Conservation (phyloP, 305 asterid species). For the Fraxinus sp. region DNA sequence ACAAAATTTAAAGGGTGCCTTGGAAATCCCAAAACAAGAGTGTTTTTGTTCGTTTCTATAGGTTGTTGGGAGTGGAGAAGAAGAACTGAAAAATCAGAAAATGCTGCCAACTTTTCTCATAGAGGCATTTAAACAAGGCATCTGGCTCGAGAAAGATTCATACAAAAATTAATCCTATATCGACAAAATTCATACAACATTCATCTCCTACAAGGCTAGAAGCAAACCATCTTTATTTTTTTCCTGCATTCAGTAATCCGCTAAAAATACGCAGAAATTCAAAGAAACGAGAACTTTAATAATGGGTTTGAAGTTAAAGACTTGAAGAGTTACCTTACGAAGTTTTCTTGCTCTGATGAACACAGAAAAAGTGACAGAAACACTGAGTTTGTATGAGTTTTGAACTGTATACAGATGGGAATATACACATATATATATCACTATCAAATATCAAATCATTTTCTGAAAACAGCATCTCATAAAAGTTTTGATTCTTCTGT, state of each 20-base stretch:
- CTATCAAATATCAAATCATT: slow-evolving; percentile 10
- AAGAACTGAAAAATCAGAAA: slow-evolving; percentile 3
- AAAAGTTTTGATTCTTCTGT: slow-evolving; percentile 11
- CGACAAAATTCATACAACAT: background rate
- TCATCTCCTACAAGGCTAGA: background rate
- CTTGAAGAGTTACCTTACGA: slow-evolving; percentile 10
- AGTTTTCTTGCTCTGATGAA: background rate
- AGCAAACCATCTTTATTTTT: slow-evolving; percentile 5
- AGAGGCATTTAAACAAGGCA: background rate
- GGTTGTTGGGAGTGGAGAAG: slow-evolving; percentile 6
- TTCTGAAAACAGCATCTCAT: slow-evolving; percentile 3
- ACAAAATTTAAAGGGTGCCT: background rate
- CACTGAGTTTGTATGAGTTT: slow-evolving; percentile 6
- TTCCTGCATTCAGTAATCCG: slow-evolving; percentile 8
- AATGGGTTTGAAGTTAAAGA: background rate
- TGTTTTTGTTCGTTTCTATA: background rate
- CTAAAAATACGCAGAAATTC: background rate
- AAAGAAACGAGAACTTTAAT: background rate
- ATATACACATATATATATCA: background rate
- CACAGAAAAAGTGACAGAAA: background rate
- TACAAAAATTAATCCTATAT: background rate
- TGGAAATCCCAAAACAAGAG: background rate
- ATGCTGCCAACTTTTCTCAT: slow-evolving; percentile 22
- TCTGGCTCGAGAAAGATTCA: slow-evolving; percentile 30
- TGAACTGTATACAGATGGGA: background rate